Base-by-base conservation (phyloP, 768 basidiomycete genomes). In the Chalciporus chontae region DNA sequence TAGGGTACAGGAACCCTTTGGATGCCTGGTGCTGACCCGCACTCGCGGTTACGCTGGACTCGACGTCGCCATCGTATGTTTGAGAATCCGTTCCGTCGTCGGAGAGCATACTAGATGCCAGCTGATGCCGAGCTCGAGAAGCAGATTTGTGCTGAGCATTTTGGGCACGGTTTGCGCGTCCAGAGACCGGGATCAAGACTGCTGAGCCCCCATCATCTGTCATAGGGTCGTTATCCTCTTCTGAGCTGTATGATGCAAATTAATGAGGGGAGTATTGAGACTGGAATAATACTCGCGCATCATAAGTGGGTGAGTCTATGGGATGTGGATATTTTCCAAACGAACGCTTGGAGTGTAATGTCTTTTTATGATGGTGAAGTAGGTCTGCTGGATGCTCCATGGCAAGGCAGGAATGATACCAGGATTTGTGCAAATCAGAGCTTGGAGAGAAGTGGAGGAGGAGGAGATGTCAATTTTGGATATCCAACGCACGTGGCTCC, bases 11-110 rank as follows among this genome's bases (percentile, higher is more conserved):
- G 37, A 61, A 65, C 6, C 45, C 46, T 9, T 64, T 66, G 42
- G 54, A 52, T 8, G 69, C 53, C 60, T 69, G 51, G 45, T 68
- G 63, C 51, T 66, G 69, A 42, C 80, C 79, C 8, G 72, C 68
- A 27, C 79, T 75, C 19, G 77, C 80, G 8, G 83, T 85, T 2
- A 84, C 83, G 58, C 81, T 84, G 40, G 83, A 86, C 65, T 93
- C 91, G 48, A 94, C 76, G 68, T 94, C 91, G 48, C 91, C 91
- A 61, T 94, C 91, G 67, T 94, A 92, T 0, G 90, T 92, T 8
- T 90, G 90, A 0, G 87, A 90, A 64, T 92, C 90, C 8, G 86
- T 77, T 47, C 88, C 82, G 37, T 83, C 84, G 57, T 88, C 86
- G 17, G 81, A 83, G 50, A 85, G 66, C 52, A 83, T 52, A 60